Percentiles rank a stretch among this genome's conserved stretches.
These are phyloP conservation scores for Amaranthus palmeri DNA, from an alignment of 148 eudicot species.

Conservation along the genomic window DNA sequence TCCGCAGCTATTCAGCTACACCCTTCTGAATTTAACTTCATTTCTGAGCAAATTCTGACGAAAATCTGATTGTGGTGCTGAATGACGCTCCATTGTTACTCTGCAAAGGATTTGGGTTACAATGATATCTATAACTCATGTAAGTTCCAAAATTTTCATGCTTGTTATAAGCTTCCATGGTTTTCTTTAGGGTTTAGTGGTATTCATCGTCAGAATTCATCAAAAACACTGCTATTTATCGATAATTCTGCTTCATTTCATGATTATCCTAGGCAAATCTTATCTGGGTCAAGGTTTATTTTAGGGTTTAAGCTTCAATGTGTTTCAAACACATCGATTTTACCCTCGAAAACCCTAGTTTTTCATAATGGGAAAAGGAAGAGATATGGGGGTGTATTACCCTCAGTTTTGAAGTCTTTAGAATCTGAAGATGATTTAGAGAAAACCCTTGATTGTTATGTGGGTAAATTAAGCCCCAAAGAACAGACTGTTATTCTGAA, in stretches of 20 bases:
- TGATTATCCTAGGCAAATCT: slow-evolving; percentile 5
- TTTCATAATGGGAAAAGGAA: slow-evolving; percentile 35
- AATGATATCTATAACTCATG: slow-evolving; percentile 32
- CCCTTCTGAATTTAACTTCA: neutral
- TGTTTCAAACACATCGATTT: slow-evolving; percentile 28
- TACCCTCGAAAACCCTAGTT: slow-evolving; percentile 28
- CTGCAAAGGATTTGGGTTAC: slow-evolving; percentile 32
- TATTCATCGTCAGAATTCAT: slow-evolving; percentile 19
- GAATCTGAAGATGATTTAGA: slow-evolving; percentile 48
- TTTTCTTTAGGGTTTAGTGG: slow-evolving; percentile 37
- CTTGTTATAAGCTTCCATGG: slow-evolving; percentile 24
- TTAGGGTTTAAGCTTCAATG: slow-evolving; percentile 57
- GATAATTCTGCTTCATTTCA: neutral
- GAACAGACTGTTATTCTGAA: slow-evolving; percentile 75
- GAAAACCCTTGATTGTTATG: slow-evolving; percentile 46
- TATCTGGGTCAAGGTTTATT: slow-evolving; percentile 34
- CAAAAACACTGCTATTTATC: slow-evolving; percentile 4
- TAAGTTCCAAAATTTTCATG: slow-evolving; percentile 49
- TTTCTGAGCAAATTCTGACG: neutral
- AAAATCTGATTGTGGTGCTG: neutral
- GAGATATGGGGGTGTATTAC: slow-evolving; percentile 59
- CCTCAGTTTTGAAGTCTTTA: slow-evolving; percentile 50
- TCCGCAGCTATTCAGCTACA: too few relatives aligned
- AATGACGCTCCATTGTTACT: slow-evolving; percentile 45
- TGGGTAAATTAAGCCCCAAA: slow-evolving; percentile 55